Evolutionary conservation across 495 filamentous ascomycete species (phyloP), one percentile per base, ranked within the genome.

Genomic region (Aspergillus affinis): DNA sequence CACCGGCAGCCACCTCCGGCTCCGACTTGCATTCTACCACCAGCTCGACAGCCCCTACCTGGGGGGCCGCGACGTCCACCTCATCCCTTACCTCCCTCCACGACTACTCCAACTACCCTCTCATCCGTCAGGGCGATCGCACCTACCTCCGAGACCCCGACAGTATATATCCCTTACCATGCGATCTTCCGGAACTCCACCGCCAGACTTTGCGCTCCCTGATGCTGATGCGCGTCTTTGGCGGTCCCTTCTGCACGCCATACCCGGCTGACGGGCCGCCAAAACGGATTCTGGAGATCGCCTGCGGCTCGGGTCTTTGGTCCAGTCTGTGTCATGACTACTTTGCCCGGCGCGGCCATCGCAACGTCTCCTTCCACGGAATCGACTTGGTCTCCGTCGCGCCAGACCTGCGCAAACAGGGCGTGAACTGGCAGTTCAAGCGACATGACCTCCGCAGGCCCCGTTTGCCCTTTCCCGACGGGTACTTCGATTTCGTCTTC

Each of bases 281-380:
- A 0, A 80, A 80, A 62, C 88, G 86, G 60, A 86, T 98, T 19
- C 78, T 98, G 49, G 93, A 98, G 66, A 72, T 97, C 55, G 91
- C 88, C 41, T 98, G 93, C 72, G 93, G 93, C 7, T 89, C 89
- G 17, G 93, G 86, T 27, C 86, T 93, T 62, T 97, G 93, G 93
- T 92, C 90, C 61, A 87, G 89, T 70, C 82, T 88, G 74, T 94
- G 90, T 70, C 88, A 93, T 72, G 82, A 88, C 21, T 86, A 90
- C 71, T 89, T 93, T 65, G 77, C 80, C 46, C 79, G 79, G 26
- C 78, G 79, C 20, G 90, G 89, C 18, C 77, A 86, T 59, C 64
- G 72, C 27, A 75, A 79, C 63, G 82, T 90, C 23, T 82, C 84
- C 19, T 97, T 97, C 69, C 88, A 88, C 2, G 93, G 93, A 0